Conservation (phyloP, 164 flowering plant species). For the Magnolia kwangsiensis region DNA sequence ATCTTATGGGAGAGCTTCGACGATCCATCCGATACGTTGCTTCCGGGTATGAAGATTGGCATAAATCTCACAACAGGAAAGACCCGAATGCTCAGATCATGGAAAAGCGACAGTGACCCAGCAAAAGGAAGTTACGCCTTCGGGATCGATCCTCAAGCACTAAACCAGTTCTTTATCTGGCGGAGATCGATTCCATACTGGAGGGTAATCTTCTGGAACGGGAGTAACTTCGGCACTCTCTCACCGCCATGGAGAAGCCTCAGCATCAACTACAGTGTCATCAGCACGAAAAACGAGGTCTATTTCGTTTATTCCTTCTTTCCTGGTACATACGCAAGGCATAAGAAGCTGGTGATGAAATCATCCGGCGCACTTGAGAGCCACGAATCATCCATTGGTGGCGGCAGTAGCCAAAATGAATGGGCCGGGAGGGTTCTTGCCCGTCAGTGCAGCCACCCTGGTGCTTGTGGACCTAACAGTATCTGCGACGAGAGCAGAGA, state of each 20-base stretch:
- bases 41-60: constrained; percentile 27
- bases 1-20: constrained; percentile 37
- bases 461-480: constrained; percentile 8
- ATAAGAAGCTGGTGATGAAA: not conserved
- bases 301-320: constrained; percentile 1
- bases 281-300: not conserved
- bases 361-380: not conserved
- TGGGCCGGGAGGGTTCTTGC: not conserved
- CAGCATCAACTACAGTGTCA: not conserved
- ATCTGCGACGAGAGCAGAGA: not conserved
- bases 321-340: not conserved
- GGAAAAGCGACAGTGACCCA: constrained; percentile 36
- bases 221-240: not conserved
- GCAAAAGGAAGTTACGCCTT: constrained; percentile 19
- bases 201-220: not conserved
- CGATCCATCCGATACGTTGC: constrained; percentile 26
- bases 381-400: too few species aligned
- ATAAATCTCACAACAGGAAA: constrained; percentile 13
- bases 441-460: not conserved
- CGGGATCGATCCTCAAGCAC: constrained; percentile 15
- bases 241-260: not conserved
- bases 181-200: not conserved
- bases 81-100: constrained; percentile 21
- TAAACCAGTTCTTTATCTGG: constrained; percentile 6
- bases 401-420: too few species aligned